These are phyloP conservation scores for Eutrema salsugineum DNA, from an alignment of 441 rosid genomes.

Conservation along the genomic window DNA sequence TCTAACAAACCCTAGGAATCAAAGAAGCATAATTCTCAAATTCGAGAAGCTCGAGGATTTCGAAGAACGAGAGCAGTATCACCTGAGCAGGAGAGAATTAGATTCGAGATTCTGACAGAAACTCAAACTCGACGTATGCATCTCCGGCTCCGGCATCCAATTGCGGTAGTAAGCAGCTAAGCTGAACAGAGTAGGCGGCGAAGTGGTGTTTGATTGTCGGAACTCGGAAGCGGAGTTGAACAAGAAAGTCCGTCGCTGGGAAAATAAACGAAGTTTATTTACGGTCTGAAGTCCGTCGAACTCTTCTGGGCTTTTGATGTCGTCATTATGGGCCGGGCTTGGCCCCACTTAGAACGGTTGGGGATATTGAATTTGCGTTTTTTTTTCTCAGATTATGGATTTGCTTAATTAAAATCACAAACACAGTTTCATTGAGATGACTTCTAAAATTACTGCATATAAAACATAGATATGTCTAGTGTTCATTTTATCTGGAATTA, in stretches of 20 bases:
- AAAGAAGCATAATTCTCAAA: background rate
- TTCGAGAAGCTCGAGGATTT: background rate
- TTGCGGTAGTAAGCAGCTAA: slow-evolving; percentile 3
- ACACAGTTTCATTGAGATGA: too few species aligned
- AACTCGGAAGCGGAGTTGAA: slow-evolving; percentile 27
- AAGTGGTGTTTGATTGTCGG: slow-evolving; percentile 8
- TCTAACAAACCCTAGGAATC: slow-evolving; percentile 12
- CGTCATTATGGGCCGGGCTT: slow-evolving; percentile 1
- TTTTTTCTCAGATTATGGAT: too few species aligned
- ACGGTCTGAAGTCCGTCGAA: too few species aligned
- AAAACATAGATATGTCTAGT: too few species aligned
- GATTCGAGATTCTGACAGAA: background rate
- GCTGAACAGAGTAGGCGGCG: background rate
- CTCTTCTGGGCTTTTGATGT: background rate
- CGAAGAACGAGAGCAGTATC: slow-evolving; percentile 1
- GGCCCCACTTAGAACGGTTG: background rate
- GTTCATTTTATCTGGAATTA: too few species aligned
- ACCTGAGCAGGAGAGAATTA: background rate
- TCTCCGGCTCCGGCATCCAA: background rate
- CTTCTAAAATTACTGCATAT: too few species aligned
- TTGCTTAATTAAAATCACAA: too few species aligned
- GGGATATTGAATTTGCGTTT: too few species aligned
- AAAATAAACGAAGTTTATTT: too few species aligned
- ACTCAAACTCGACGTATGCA: background rate
- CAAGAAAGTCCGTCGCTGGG: too few species aligned